These are phyloP conservation scores for Nakazawaea laoshanensis DNA, from an alignment of 805 yeast genomes.

Conservation along the genomic window DNA sequence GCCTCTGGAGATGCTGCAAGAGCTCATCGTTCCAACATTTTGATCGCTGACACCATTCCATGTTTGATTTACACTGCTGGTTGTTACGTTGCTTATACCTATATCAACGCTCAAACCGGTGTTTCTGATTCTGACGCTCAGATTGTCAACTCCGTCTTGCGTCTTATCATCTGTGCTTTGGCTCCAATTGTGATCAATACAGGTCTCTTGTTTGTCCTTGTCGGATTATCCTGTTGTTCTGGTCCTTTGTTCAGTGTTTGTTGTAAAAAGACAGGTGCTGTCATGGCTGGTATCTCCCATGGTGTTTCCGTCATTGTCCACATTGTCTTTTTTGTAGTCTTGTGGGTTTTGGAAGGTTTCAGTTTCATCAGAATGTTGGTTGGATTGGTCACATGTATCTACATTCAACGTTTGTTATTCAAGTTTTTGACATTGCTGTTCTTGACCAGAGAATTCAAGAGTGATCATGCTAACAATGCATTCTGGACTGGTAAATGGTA, in stretches of 20 bases:
- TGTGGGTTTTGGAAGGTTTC: slow-evolving; percentile 98
- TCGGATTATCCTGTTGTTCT: slow-evolving; percentile 89
- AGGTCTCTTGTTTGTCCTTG: slow-evolving; percentile 72
- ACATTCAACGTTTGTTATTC: slow-evolving; percentile 82
- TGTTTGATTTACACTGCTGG: slow-evolving; percentile 69
- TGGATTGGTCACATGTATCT: slow-evolving; percentile 78
- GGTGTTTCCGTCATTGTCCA: slow-evolving; percentile 89
- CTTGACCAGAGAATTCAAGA: slow-evolving; percentile 93
- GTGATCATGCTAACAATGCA: slow-evolving; percentile 91
- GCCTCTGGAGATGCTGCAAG: slow-evolving; percentile 77
- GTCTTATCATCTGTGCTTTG: slow-evolving; percentile 72
- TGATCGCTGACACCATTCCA: slow-evolving; percentile 67
- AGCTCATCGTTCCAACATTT: slow-evolving; percentile 71
- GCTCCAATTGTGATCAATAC: slow-evolving; percentile 89
- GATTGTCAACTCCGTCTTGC: slow-evolving; percentile 58
- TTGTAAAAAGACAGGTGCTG: slow-evolving; percentile 95
- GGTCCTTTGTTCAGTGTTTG: slow-evolving; percentile 94
- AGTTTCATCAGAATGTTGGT: slow-evolving; percentile 77
- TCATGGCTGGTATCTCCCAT: slow-evolving; percentile 92
- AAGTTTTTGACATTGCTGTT: slow-evolving; percentile 70
- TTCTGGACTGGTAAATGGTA: slow-evolving; percentile 99
- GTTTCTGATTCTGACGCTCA: slow-evolving; percentile 37
- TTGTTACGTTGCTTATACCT: slow-evolving; percentile 72
- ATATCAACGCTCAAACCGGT: slow-evolving; percentile 82
- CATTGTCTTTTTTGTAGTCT: slow-evolving; percentile 80